phyloP scores from a whole-genome alignment of 2,329 filamentous ascomycete genomes.

The Myriangium duriaei region DNA sequence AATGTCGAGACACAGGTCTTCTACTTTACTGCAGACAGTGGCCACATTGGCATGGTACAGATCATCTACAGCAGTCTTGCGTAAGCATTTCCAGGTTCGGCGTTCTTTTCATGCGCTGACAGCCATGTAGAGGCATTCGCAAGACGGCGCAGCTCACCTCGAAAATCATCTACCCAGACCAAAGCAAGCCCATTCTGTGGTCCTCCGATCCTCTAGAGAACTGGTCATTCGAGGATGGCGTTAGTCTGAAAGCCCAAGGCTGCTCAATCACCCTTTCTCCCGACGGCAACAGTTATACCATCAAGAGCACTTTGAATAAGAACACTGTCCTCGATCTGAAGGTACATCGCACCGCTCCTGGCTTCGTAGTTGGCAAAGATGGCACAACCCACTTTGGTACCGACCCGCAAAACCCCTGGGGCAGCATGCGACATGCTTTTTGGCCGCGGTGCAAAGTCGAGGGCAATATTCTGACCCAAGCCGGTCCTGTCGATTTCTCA shows the following conservation, averaged over 20 bases:
- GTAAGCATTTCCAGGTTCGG: conserved; percentile 43
- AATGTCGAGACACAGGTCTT: conserved; percentile 92
- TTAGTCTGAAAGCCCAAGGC: conserved; percentile 74
- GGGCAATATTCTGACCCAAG: conserved; percentile 72
- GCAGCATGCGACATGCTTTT: conserved; percentile 80
- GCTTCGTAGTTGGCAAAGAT: conserved; percentile 72
- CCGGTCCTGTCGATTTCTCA: conserved; percentile 69
- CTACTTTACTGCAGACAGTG: conserved; percentile 72
- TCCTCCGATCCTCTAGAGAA: conserved; percentile 68
- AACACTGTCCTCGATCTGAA: conserved; percentile 75
- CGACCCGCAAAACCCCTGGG: conserved; percentile 78
- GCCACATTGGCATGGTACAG: conserved; percentile 67
- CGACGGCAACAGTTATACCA: conserved; percentile 68
- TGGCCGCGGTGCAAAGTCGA: conserved; percentile 80
- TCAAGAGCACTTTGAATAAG: conserved; percentile 82
- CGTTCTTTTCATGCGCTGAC: conserved; percentile 9
- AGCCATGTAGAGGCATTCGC: conserved; percentile 58
- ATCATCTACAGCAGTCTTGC: conserved; percentile 96
- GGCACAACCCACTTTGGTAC: conserved; percentile 80
- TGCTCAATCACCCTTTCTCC: conserved; percentile 75
- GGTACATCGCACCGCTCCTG: conserved; percentile 61
- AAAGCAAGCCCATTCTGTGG: conserved; percentile 66
- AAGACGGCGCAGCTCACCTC: conserved; percentile 88
- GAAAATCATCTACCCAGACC: conserved; percentile 71
- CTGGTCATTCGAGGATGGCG: conserved; percentile 71